Percentiles rank a stretch among this genome's conserved stretches.
Evolutionary conservation across 1,284 basidiomycete species (phyloP).

Genomic region (Trichosporon asahii): DNA sequence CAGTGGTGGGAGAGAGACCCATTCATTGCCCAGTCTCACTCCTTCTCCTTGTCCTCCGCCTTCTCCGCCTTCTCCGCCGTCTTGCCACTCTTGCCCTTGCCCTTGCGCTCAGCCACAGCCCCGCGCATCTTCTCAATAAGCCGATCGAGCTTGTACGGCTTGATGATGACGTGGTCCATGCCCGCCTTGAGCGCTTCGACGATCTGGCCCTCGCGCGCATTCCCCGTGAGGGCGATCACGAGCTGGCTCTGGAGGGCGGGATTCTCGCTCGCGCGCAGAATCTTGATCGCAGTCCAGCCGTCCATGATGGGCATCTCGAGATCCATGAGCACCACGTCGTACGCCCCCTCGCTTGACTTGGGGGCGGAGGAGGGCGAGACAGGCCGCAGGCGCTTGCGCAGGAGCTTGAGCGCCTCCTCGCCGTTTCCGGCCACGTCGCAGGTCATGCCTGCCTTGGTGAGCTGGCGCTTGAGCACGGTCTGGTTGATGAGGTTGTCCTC

Average conservation of each 20-base stretch:
- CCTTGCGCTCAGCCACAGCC: constrained; percentile 6
- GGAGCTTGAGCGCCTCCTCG: constrained; percentile 39
- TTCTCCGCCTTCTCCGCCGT: too few species aligned
- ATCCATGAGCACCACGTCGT: constrained; percentile 33
- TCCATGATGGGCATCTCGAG: constrained; percentile 49
- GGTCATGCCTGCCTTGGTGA: constrained; percentile 38
- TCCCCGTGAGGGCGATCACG: constrained; percentile 49
- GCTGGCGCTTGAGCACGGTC: constrained; percentile 45
- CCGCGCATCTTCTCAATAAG: constrained; percentile 20
- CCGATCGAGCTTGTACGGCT: constrained; percentile 29
- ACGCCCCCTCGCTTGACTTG: constrained; percentile 7
- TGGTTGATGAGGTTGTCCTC: constrained; percentile 52
- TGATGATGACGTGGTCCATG: constrained; percentile 33
- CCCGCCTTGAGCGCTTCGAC: constrained; percentile 32
- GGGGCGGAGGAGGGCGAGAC: neutral
- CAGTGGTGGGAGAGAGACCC: too few species aligned
- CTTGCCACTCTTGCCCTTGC: neutral
- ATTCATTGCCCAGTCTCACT: too few species aligned
- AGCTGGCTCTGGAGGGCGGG: constrained; percentile 21
- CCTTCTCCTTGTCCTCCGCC: too few species aligned
- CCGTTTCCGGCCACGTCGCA: constrained; percentile 46
- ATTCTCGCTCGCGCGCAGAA: constrained; percentile 39
- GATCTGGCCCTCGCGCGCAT: constrained; percentile 42
- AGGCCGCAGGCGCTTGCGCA: constrained; percentile 21
- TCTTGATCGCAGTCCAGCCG: constrained; percentile 41